Percentiles rank a stretch among this genome's conserved stretches.
These are phyloP conservation scores for Barnettozyma californica DNA, from an alignment of 805 yeast species.

Conservation along the genomic window DNA sequence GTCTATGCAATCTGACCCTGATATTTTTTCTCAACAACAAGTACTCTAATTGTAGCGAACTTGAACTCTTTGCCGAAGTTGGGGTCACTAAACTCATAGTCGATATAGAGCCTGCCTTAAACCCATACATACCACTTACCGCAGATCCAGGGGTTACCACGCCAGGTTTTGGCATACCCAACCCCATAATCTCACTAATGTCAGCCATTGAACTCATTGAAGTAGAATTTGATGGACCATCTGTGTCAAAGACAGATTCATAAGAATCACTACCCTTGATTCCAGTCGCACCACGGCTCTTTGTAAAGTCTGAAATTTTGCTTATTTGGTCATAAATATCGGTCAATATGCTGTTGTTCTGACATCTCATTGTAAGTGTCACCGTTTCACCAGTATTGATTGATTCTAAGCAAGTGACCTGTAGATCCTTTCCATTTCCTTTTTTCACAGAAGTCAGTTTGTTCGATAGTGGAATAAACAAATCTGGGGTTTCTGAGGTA, in stretches of 20 bases:
- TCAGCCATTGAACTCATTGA: conserved; percentile 20
- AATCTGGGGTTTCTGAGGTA: conserved; percentile 3
- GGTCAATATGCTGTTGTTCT: conserved; percentile 12
- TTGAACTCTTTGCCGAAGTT: conserved; percentile 2
- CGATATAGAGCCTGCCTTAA: conserved; percentile 8
- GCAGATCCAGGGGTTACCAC: conserved; percentile 3
- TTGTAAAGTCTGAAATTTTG: conserved; percentile 1
- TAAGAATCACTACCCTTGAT: conserved; percentile 6
- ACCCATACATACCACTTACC: background rate
- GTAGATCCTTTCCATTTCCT: conserved; percentile 13
- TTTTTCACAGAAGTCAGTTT: conserved; percentile 8
- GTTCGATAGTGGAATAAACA: conserved; percentile 16
- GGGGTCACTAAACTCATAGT: conserved; percentile 12
- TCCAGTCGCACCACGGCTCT: background rate
- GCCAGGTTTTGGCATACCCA: conserved; percentile 5
- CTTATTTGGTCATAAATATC: conserved; percentile 14
- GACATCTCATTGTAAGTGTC: conserved; percentile 20
- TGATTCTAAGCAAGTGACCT: conserved; percentile 12
- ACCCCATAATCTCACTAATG: conserved; percentile 4
- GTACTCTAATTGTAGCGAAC: conserved; percentile 9
- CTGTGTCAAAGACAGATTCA: conserved; percentile 13
- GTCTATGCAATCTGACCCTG: conserved; percentile 22
- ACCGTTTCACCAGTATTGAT: conserved; percentile 12
- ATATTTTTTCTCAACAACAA: conserved; percentile 17
- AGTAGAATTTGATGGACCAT: conserved; percentile 21